Evolutionary conservation across 2,329 filamentous ascomycete genomes (phyloP).

Genomic region (Fusarium austroafricanum): DNA sequence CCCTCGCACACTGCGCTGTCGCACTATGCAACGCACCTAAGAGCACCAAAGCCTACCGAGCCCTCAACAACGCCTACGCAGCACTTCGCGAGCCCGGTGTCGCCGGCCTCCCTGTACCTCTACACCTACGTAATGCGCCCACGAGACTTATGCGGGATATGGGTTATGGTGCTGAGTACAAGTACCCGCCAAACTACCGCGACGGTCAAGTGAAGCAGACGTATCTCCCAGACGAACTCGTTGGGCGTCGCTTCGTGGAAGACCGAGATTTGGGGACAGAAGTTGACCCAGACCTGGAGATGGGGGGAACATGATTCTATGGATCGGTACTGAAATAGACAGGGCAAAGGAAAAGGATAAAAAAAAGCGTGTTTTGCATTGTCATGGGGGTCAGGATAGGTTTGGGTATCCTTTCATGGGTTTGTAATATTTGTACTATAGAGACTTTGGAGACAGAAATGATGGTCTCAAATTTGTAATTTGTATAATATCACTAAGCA

Average conservation of each 20-base stretch:
- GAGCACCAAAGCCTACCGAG: slow-evolving; percentile 87
- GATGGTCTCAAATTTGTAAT: background rate
- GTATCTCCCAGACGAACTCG: slow-evolving; percentile 84
- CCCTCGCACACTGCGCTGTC: slow-evolving; percentile 86
- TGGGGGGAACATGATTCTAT: slow-evolving; percentile 45
- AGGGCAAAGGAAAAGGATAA: slow-evolving; percentile 1
- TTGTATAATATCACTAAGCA: slow-evolving; percentile 1
- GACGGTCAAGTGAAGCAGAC: slow-evolving; percentile 86
- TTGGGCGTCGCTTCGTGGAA: slow-evolving; percentile 80
- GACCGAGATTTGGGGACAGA: slow-evolving; percentile 81
- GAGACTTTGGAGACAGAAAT: slow-evolving; percentile 6
- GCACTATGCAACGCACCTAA: slow-evolving; percentile 86
- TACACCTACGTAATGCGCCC: slow-evolving; percentile 91
- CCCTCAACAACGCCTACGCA: slow-evolving; percentile 80
- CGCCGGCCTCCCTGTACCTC: slow-evolving; percentile 82
- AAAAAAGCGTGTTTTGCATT: slow-evolving; percentile 17
- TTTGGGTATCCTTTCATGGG: slow-evolving; percentile 9
- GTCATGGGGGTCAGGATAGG: slow-evolving; percentile 20
- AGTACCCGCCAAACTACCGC: slow-evolving; percentile 92
- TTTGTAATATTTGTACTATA: slow-evolving; percentile 23
- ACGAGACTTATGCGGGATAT: slow-evolving; percentile 93
- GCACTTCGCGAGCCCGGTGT: slow-evolving; percentile 86
- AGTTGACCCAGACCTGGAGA: slow-evolving; percentile 75
- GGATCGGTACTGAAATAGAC: background rate
- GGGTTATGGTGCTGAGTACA: slow-evolving; percentile 91